Base-by-base conservation (phyloP, 305 asterid genomes). In the Caryopteris hybrid region DNA sequence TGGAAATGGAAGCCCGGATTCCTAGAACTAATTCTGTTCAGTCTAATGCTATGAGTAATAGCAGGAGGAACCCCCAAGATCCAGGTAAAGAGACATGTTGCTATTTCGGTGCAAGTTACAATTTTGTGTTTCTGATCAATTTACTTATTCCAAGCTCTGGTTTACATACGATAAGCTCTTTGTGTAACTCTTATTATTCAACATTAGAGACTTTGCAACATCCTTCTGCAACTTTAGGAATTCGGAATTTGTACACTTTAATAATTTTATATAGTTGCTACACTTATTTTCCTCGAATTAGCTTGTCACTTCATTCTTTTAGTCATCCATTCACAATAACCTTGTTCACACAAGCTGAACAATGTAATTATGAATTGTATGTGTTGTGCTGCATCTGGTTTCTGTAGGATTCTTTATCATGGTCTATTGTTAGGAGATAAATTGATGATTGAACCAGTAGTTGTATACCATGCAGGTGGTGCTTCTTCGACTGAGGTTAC, bases 1-100 rank as follows among this genome's bases (percentile, higher is more conserved):
- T 90, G 82, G 88, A 83, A 80, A 68, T 80, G 13, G 77, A 76
- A 67, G 79, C 86, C 23, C 87, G 79, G 68, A 77, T 80, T 42
- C 86, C 84, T 18, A 61, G 70, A 77, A 66, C 72, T 18, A 83
- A 72, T 76, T 55, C 84, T 67, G 70, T 74, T 66, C 84, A 71
- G 61, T 4, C 85, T 51, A 74, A 63, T 78, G 78, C 73, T 68
- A 82, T 85, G 74, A 83, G 76, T 81, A 64, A 67, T 73, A 81
- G 78, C 69, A 72, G 46, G 62, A 83, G n/a, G n/a, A n/a, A 69
- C 31, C 77, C 84, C 70, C 70, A 80, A 51, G 82, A 74, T 72
- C 75, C 74, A 72, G 88, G 93, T 90, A 80, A 33, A 66, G 61
- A 43, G 18, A 41, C 59, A 20, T 53, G 54, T 29, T 60, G 53